Conservation (phyloP, 257 asterid genomes). For the Leptodermis oblonga region DNA sequence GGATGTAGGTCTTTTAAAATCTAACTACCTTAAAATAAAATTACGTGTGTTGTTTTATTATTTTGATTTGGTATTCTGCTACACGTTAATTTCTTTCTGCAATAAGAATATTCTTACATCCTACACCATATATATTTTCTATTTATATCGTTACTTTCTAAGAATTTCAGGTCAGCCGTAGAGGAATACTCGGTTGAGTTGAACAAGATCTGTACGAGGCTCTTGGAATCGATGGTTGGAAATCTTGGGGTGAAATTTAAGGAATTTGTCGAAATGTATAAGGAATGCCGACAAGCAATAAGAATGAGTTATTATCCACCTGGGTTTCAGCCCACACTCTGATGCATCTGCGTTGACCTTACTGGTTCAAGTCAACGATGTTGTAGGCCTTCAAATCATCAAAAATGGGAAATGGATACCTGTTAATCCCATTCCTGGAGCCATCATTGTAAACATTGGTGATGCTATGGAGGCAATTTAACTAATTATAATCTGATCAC, state of each 20-base stretch:
- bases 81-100: no score
- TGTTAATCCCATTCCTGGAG: constrained; percentile 21
- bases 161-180: constrained; percentile 26
- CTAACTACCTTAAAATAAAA: no score
- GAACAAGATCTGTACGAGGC: constrained; percentile 19
- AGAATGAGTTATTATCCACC: constrained; percentile 42
- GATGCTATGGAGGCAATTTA: constrained; percentile 30
- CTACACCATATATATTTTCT: no score
- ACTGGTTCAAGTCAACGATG: constrained; percentile 29
- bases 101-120: no score
- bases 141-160: no score
- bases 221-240: constrained; percentile 21
- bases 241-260: constrained; percentile 30
- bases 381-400: constrained; percentile 33
- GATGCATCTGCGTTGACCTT: constrained; percentile 29
- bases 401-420: constrained; percentile 26
- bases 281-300: constrained; percentile 22
- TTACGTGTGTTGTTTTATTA: no score
- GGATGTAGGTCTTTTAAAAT: no score
- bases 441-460: constrained; percentile 30
- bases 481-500: no score
- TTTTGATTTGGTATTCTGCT: no score
- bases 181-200: constrained; percentile 34
- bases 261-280: neutral
- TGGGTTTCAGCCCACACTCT: constrained; percentile 34